These are phyloP conservation scores for Phytophthora sansomeana DNA, from an alignment of 352 stramenopile species.

Conservation along the genomic window DNA sequence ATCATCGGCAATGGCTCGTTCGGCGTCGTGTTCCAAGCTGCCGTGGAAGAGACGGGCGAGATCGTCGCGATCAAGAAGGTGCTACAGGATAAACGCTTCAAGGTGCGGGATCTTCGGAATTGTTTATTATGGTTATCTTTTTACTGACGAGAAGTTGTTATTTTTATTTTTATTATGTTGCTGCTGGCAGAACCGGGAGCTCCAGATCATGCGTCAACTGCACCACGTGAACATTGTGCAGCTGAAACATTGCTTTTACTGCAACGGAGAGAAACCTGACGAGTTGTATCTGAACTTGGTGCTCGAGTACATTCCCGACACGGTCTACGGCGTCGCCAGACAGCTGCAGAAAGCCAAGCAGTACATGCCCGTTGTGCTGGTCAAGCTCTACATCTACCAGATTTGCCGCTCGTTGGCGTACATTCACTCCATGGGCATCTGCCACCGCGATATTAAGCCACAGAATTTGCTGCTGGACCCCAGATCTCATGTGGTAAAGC, in stretches of 20 bases:
- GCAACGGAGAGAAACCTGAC: conserved; percentile 94
- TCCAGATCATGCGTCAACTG: conserved; percentile 99
- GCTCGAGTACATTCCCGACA: conserved; percentile 99
- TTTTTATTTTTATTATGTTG: conserved; percentile 10
- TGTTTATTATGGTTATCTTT: neutral
- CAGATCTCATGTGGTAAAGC: conserved; percentile 97
- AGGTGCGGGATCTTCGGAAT: conserved; percentile 60
- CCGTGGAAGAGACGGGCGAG: conserved; percentile 96
- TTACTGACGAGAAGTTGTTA: conserved; percentile 5
- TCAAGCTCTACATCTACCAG: conserved; percentile 99
- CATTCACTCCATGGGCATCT: conserved; percentile 98
- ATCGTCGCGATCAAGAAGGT: conserved; percentile 99
- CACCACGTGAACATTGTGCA: conserved; percentile 99
- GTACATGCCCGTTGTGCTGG: conserved; percentile 96
- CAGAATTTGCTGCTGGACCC: conserved; percentile 99
- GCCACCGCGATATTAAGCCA: conserved; percentile 99
- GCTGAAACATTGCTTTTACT: conserved; percentile 99
- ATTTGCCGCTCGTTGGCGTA: conserved; percentile 97
- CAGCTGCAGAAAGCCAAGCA: conserved; percentile 98
- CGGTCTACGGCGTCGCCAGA: conserved; percentile 97
- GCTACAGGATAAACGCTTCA: conserved; percentile 99
- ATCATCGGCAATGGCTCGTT: conserved; percentile 99
- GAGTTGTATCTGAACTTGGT: conserved; percentile 99
- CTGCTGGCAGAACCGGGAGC: conserved; percentile 94
- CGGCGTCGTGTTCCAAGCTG: conserved; percentile 98